Conservation (phyloP, 345 rosid species). For the Arabidopsis suecica region DNA sequence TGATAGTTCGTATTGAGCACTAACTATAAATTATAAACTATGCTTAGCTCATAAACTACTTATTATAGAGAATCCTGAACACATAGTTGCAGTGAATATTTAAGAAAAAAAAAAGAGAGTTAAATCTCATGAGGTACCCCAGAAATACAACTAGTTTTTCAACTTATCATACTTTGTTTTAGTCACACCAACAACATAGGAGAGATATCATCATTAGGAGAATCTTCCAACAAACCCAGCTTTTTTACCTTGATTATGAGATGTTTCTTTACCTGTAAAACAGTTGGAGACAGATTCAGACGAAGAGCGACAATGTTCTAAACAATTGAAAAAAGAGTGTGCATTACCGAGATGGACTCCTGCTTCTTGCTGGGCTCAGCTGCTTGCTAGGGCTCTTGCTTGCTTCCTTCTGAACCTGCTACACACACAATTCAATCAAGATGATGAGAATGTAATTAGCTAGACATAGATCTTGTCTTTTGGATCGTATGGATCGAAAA, state of each 20-base stretch:
- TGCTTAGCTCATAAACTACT: neutral
- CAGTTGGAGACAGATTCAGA: conserved; percentile 17
- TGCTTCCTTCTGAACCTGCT: conserved; percentile 59
- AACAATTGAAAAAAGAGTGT: conserved; percentile 9
- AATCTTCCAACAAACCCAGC: conserved; percentile 27
- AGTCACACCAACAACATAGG: conserved; percentile 18
- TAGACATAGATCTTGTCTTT: conserved; percentile 17
- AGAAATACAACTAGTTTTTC: conserved; percentile 32
- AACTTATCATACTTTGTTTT: conserved; percentile 7
- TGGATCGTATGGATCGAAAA: neutral
- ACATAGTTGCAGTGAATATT: conserved; percentile 8
- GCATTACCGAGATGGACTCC: conserved; percentile 74
- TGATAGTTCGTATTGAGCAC: no score
- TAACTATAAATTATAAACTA: no score
- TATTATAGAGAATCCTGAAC: neutral
- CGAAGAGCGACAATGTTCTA: neutral
- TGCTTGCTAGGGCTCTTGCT: conserved; percentile 79
- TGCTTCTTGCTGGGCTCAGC: conserved; percentile 72
- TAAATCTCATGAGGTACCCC: neutral
- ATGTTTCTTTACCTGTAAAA: conserved; percentile 29
- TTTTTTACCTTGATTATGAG: conserved; percentile 18
- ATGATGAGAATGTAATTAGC: conserved; percentile 1
- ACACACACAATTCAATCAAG: conserved; percentile 4
- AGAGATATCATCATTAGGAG: neutral
- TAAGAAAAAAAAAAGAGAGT: neutral